Evolutionary conservation across 2,329 filamentous ascomycete genomes (phyloP), one percentile per base, ranked within the genome.

Genomic region (Metarhizium humberi): DNA sequence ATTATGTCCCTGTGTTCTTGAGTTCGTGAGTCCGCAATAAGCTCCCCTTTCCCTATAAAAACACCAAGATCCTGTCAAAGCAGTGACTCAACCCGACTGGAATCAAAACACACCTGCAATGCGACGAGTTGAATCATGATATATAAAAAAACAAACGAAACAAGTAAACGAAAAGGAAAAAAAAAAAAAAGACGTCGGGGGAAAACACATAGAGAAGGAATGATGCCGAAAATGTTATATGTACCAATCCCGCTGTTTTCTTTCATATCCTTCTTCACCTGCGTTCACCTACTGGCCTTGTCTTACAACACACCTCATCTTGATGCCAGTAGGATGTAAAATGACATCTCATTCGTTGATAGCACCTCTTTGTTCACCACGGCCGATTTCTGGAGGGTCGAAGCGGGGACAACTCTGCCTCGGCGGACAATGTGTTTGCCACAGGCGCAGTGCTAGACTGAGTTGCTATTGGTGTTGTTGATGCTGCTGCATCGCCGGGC

Each of bases 331-430:
- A 48, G 25, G 45, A 8, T 16, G 45, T 3, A 11, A 30, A 29
- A 3, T 8, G 10, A 48, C 20, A 30, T 14, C 5, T 5, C 25
- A 48, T 48, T 18, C 18, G 10, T 30, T 14, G 7, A 4, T 13
- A 48, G 7, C 3, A 11, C 8, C 18, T 10, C 45, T 30, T 30
- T 14, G 25, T 30, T 34, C 42, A 55, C 56, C 56, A 57, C n/a
- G 56, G 56, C 11, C 56, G 50, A 32, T 47, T 55, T 25, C 56
- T 57, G 25, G 46, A 43, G 8, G 53, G 51, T 4, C 34, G 40
- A 43, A 55, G 45, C 5, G 46, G 42, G 14, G 50, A 36, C 29
- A 38, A 10, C 29, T 57, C 53, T 14, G 51, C 6, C 49, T 53
- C 53, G 8, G 16, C 29, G n/a, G 53, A 42, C 14, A 13, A 50